phyloP scores from a whole-genome alignment of 2,329 filamentous ascomycete genomes.

The Colletotrichum truncatum region DNA sequence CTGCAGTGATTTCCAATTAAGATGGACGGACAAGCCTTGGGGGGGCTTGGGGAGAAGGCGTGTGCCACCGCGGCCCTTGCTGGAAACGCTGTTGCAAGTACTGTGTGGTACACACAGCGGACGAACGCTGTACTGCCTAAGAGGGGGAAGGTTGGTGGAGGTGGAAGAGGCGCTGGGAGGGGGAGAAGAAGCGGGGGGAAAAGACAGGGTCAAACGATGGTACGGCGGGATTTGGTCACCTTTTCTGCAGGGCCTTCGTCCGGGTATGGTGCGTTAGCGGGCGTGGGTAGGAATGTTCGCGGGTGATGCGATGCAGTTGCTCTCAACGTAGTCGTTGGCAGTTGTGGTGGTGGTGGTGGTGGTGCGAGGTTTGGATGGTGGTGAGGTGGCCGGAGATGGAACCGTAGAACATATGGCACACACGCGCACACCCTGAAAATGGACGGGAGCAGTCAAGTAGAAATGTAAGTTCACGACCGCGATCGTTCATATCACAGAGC shows the following conservation, averaged over 20 bases:
- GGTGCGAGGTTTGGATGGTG: not conserved
- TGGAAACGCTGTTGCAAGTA: not conserved
- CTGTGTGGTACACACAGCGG: not conserved
- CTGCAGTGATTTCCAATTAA: not conserved
- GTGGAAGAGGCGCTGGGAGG: conserved; percentile 8
- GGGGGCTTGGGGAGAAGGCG: not conserved
- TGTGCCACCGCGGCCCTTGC: not conserved
- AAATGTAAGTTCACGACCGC: not conserved
- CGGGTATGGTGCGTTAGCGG: not conserved
- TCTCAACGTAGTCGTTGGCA: not conserved
- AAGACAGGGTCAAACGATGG: conserved; percentile 25
- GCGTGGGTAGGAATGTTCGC: not conserved
- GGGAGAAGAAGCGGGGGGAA: conserved; percentile 10
- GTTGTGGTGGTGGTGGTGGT: not conserved
- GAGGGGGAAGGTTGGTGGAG: conserved; percentile 17
- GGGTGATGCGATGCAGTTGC: not conserved
- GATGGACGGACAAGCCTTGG: not conserved
- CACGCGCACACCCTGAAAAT: not conserved
- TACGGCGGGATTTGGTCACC: conserved; percentile 16
- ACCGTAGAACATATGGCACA: not conserved
- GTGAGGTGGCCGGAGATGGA: conserved; percentile 1
- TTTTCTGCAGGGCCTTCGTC: conserved; percentile 24
- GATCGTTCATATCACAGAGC: not conserved
- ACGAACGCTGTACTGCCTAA: conserved; percentile 2
- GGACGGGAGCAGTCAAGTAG: not conserved